A percentile compares a stretch with the other conserved stretches of the same genome.
Conservation (phyloP, 2,329 filamentous ascomycete species). For the Penicillium expansum region DNA sequence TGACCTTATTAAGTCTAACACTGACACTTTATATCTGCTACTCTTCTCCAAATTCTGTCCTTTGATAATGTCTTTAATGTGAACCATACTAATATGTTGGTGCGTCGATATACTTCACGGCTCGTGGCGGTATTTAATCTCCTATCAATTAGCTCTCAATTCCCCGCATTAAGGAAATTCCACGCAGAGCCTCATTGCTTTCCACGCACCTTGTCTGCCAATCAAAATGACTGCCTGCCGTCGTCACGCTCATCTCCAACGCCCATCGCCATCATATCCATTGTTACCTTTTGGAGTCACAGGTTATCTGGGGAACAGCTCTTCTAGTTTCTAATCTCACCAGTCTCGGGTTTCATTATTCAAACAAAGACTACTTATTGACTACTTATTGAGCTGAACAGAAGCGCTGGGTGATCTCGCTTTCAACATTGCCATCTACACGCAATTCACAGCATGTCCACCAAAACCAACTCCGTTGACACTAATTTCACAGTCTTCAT, state of each 20-base stretch:
- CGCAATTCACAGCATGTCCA: conserved; percentile 13
- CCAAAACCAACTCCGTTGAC: conserved; percentile 3
- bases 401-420: not conserved
- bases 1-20: not conserved
- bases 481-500: conserved; percentile 69
- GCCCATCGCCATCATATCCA: conserved; percentile 1
- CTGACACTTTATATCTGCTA: too few relatives aligned
- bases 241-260: conserved; percentile 10
- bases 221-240: conserved; percentile 1
- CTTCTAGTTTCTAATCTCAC: not conserved
- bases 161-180: not conserved
- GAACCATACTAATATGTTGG: not conserved
- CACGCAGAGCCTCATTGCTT: not conserved
- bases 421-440: conserved; percentile 2
- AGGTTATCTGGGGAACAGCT: not conserved
- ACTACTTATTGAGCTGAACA: not conserved
- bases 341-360: not conserved
- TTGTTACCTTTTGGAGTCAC: not conserved
- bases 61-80: not conserved
- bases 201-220: conserved; percentile 9
- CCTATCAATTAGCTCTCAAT: not conserved
- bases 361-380: not conserved
- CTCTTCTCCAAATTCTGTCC: not conserved
- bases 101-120: not conserved
- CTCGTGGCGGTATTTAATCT: not conserved